Evolutionary conservation across 2,329 filamentous ascomycete species (phyloP), one percentile per base, ranked within the genome.

Genomic region (Aspergillus bombycis): DNA sequence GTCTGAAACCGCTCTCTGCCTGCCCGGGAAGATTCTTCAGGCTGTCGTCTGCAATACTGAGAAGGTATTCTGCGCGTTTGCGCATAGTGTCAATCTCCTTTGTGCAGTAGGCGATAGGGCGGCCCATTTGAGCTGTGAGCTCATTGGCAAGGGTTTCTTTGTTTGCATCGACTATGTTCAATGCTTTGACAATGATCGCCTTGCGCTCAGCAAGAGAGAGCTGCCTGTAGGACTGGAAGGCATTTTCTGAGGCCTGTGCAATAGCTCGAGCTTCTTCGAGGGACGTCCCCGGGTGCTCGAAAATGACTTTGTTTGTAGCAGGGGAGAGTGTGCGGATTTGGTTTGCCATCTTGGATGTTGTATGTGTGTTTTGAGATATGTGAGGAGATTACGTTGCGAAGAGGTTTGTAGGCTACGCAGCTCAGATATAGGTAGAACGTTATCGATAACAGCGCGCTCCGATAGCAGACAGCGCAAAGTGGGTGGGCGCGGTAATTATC

Each of bases 51-150:
- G 90, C 92, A 66, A 96, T 90, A 77, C 92, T 92, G 68, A 96
- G 83, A 50, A 97, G 83, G 74, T 95, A 94, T 72, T 96, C 89
- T 65, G 89, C 91, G 64, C 93, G 88, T 79, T 90, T 90, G 67
- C 94, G 86, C 34, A 93, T 93, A 16, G 94, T 97, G 26, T 88
- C 82, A 68, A 97, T 85, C 80, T 97, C 94, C 70, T 89, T 92
- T 53, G 85, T 88, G 1, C 90, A 91, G 77, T 93, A 97, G 56
- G 90, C 87, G 72, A 96, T 96, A 28, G 94, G 93, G 28, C 94
- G 86, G 43, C 94, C 93, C 93, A 97, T 97, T 81, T 97, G 93
- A 71, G 90, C 87, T 0, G 93, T 96, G 65, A 97, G 82, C 75
- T 96, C 93, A 70, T 87, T 85, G 6, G 90, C 93, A 45, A 97